Evolutionary conservation across 2,329 filamentous ascomycete species (phyloP).

Genomic region (Calonectria honghensis): DNA sequence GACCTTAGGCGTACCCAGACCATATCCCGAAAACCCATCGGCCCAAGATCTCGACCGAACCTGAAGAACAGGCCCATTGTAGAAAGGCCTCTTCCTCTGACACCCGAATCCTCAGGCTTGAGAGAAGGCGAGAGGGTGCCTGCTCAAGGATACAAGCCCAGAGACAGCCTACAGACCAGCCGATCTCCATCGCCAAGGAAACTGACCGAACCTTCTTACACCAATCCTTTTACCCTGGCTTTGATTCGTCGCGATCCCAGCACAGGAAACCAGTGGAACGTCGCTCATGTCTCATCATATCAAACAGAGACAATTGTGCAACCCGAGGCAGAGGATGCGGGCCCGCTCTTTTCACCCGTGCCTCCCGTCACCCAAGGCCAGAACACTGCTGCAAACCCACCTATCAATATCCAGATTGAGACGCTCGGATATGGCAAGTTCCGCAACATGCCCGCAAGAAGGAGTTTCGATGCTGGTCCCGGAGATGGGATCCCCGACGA

Average conservation of each 20-base stretch:
- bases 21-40: conserved; percentile 56
- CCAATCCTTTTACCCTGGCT: conserved; percentile 72
- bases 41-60: conserved; percentile 49
- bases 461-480: conserved; percentile 58
- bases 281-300: conserved; percentile 78
- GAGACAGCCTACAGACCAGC: conserved; percentile 31
- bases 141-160: conserved; percentile 24
- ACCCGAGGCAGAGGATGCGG: conserved; percentile 49
- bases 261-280: conserved; percentile 83
- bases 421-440: conserved; percentile 76
- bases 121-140: conserved; percentile 44
- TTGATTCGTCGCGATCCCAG: conserved; percentile 84
- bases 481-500: conserved; percentile 40
- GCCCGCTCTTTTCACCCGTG: conserved; percentile 50
- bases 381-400: conserved; percentile 56
- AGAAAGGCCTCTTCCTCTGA: conserved; percentile 42
- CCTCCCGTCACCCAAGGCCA: conserved; percentile 45
- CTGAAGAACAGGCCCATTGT: conserved; percentile 30
- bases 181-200: conserved; percentile 64
- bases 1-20: conserved; percentile 33
- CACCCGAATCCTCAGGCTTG: conserved; percentile 31
- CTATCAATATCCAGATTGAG: conserved; percentile 72
- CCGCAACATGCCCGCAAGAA: conserved; percentile 67
- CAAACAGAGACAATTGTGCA: conserved; percentile 63
- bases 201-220: conserved; percentile 56